Conservation (phyloP, 805 yeast genomes). For the Monosporozyma siamensis region DNA sequence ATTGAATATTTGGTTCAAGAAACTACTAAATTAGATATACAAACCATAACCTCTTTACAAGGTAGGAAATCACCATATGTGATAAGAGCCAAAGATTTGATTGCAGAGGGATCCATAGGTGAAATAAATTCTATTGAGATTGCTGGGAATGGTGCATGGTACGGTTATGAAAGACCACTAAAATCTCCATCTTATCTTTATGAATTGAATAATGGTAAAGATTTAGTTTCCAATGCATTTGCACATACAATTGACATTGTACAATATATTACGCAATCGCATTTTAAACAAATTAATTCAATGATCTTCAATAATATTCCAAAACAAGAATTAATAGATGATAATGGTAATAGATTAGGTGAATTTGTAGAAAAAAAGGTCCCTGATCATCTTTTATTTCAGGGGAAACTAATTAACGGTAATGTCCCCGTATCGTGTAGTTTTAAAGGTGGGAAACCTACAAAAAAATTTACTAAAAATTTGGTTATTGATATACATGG, state of each 20-base stretch:
- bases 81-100: constrained; percentile 16
- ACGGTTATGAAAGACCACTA: constrained; percentile 15
- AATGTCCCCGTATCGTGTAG: constrained; percentile 18
- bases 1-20: constrained; percentile 10
- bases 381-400: constrained; percentile 19
- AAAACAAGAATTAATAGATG: constrained; percentile 12
- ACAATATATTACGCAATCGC: constrained; percentile 16
- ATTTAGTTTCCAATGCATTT: constrained; percentile 13
- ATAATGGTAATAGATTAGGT: constrained; percentile 9
- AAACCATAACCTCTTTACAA: constrained; percentile 16
- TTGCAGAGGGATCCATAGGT: constrained; percentile 17
- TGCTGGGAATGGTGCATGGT: constrained; percentile 16
- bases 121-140: constrained; percentile 16
- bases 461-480: constrained; percentile 17
- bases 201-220: constrained; percentile 12
- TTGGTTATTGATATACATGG: constrained; percentile 19
- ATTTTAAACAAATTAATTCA: constrained; percentile 12
- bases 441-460: constrained; percentile 18
- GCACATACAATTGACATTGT: constrained; percentile 19
- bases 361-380: constrained; percentile 10
- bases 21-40: constrained; percentile 10
- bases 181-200: constrained; percentile 14
- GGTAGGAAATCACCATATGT: constrained; percentile 18
- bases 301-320: constrained; percentile 17
- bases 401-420: constrained; percentile 12